A percentile compares a stretch with the other conserved stretches of the same genome.
These are phyloP conservation scores for Ciborinia camelliae DNA, from an alignment of 2,329 filamentous ascomycete species.

Conservation along the genomic window DNA sequence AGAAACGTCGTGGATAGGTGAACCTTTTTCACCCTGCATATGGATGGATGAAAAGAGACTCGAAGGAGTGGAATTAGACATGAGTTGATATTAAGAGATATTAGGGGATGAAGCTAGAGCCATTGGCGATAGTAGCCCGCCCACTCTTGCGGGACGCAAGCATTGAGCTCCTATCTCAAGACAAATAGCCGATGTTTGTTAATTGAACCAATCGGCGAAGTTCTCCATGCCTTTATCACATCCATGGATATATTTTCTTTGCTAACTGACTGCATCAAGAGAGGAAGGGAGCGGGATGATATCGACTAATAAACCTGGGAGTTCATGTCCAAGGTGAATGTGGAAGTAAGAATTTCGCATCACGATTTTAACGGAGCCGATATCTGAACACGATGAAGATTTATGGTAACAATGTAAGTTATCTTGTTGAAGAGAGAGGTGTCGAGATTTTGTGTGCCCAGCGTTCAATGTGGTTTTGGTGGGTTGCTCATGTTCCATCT, in stretches of 20 bases:
- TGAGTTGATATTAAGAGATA: background rate
- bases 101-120: background rate
- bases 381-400: background rate
- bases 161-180: too few species aligned
- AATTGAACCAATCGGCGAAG: background rate
- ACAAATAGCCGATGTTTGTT: background rate
- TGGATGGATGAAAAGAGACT: background rate
- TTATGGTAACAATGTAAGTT: background rate
- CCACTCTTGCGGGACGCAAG: background rate
- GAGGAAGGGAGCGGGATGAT: background rate
- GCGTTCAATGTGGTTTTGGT: background rate
- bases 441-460: background rate
- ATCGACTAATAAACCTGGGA: background rate
- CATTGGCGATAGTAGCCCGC: background rate
- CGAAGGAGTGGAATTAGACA: background rate
- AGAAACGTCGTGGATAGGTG: background rate
- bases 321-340: background rate
- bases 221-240: background rate
- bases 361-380: too few species aligned
- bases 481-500: too few species aligned
- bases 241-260: background rate
- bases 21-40: background rate
- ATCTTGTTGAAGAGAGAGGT: background rate
- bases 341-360: background rate
- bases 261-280: background rate